Evolutionary conservation across 768 basidiomycete genomes (phyloP).

Genomic region (Mycena belliarum): DNA sequence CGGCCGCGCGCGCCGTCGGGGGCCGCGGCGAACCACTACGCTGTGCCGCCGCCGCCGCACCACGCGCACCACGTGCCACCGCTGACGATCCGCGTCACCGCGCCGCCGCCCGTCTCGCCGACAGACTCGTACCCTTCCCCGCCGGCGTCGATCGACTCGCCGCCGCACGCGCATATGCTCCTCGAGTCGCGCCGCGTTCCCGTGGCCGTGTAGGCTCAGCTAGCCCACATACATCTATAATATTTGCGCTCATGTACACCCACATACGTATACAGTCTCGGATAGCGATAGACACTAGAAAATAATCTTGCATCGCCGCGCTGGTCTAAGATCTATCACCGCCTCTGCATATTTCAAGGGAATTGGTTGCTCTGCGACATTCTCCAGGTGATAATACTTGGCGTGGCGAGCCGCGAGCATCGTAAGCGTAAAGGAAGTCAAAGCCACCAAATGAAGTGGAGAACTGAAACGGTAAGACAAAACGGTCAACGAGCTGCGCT

Average conservation of each 20-base stretch:
- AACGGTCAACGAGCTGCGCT: too few species aligned
- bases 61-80: constrained; percentile 8
- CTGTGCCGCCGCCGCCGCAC: not conserved
- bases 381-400: too few species aligned
- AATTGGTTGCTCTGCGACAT: too few species aligned
- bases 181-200: constrained; percentile 20
- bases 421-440: too few species aligned
- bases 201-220: constrained; percentile 11
- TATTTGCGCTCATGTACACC: constrained; percentile 6
- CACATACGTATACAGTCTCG: constrained; percentile 8
- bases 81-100: constrained; percentile 14
- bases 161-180: constrained; percentile 20
- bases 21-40: not conserved
- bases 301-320: not conserved
- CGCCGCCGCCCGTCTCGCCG: constrained; percentile 23
- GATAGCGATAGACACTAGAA: constrained; percentile 4
- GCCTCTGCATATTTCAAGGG: too few species aligned
- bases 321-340: too few species aligned
- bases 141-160: constrained; percentile 46
- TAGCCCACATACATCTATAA: not conserved
- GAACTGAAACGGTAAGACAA: too few species aligned
- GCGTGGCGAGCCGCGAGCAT: too few species aligned
- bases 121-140: constrained; percentile 48
- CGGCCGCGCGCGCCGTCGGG: constrained; percentile 37
- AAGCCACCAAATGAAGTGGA: too few species aligned